Evolutionary conservation across 305 asterid genomes (phyloP).

Genomic region (Stenogyne calaminthoides): DNA sequence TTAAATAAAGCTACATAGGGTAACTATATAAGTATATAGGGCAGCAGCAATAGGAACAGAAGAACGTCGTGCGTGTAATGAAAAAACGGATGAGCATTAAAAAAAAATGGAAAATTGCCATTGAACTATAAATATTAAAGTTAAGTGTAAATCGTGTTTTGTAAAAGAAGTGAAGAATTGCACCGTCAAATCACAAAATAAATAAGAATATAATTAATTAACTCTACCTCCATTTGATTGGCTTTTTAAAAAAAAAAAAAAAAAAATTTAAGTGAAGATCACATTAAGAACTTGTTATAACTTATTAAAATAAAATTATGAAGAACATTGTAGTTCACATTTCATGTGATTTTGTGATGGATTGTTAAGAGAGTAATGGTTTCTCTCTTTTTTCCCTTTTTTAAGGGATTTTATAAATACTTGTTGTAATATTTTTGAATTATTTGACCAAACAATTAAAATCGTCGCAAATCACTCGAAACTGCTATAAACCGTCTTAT

Average conservation of each 20-base stretch:
- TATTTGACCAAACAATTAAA: not conserved
- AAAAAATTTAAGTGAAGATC: too few relatives aligned
- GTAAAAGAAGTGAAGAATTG: not conserved
- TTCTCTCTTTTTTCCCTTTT: not conserved
- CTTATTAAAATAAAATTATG: not conserved
- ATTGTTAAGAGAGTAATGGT: not conserved
- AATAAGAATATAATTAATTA: too few relatives aligned
- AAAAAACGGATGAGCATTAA: too few relatives aligned
- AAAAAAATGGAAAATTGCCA: too few relatives aligned
- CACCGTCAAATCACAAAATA: not conserved
- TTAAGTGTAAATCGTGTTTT: not conserved
- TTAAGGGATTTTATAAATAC: not conserved
- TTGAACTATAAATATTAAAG: too few relatives aligned
- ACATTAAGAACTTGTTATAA: too few relatives aligned
- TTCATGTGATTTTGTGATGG: not conserved
- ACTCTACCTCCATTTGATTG: too few relatives aligned
- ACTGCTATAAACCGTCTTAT: too few relatives aligned
- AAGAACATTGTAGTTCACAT: not conserved
- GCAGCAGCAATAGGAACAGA: not conserved
- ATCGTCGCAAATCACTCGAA: not conserved
- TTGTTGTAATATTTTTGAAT: not conserved
- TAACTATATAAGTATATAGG: not conserved
- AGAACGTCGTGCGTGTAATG: not conserved
- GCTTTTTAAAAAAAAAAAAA: too few relatives aligned
- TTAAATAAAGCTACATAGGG: not conserved